Evolutionary conservation across 306 rosid species (phyloP).

Genomic region (Senna siamea): DNA sequence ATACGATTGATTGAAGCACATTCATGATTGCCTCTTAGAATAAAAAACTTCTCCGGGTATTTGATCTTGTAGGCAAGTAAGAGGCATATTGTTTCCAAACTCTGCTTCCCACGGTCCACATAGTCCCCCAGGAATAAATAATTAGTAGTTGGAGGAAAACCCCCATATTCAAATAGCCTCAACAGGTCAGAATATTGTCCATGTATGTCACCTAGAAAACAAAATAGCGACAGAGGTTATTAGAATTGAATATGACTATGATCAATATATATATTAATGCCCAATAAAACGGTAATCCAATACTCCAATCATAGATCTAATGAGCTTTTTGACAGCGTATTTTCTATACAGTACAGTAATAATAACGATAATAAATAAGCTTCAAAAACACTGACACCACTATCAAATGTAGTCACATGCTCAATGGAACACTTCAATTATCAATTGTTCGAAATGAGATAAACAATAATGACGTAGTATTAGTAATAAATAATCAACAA

Average conservation of each 20-base stretch:
- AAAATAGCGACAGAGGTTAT: constrained; percentile 9
- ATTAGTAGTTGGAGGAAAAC: constrained; percentile 80
- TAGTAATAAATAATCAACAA: not conserved
- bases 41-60: constrained; percentile 55
- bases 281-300: not conserved
- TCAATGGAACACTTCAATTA: not conserved
- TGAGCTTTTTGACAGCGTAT: not conserved
- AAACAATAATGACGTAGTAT: not conserved
- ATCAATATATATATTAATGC: not conserved
- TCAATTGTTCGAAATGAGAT: not conserved
- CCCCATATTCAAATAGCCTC: constrained; percentile 81
- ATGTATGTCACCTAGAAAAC: constrained; percentile 73
- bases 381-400: not conserved
- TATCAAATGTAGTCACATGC: not conserved
- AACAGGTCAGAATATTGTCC: constrained; percentile 78
- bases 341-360: not conserved
- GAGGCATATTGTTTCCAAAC: constrained; percentile 59
- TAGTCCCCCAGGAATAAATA: constrained; percentile 75
- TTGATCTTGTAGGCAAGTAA: constrained; percentile 50
- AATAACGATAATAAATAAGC: not conserved
- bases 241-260: not conserved
- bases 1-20: constrained; percentile 92
- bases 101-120: constrained; percentile 66
- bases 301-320: constrained; percentile 3
- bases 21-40: constrained; percentile 71